Evolutionary conservation across 768 basidiomycete genomes (phyloP), one percentile per base, ranked within the genome.

Genomic region (Dentipellis fragilis): DNA sequence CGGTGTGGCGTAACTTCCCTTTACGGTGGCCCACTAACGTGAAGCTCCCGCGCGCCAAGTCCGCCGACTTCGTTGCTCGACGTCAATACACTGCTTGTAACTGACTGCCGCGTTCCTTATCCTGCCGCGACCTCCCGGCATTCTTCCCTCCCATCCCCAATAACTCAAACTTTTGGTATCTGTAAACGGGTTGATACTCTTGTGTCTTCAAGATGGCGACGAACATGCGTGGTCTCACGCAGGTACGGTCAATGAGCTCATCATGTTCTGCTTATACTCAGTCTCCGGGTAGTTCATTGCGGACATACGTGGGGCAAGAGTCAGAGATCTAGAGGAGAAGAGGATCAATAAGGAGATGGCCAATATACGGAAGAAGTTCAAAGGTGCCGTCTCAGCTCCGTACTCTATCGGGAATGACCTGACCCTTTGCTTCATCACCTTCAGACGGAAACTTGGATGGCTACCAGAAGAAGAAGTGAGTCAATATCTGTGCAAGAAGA

Each of bases 281-380:
- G 51, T 42, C 66, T 47, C 48, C 40, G 51, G 52, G 3, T 59
- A 96, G 93, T 96, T 98, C 79, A 99, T 99, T 69, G 94, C 95
- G 68, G 96, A 99, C 71, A 90, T 99, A 65, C 88, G 96, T 55
- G 93, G 96, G 51, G 95, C 95, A 51, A 78, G 95, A 56, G 94
- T 98, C 19, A 83, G 95, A 54, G 96, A 99, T 69, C 73, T 98
- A 52, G 96, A 99, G 68, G 95, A 98, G 78, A 98, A 97, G 73
- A 77, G 96, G 54, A 96, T 99, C 63, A 99, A 99, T 74, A 94
- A 97, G 71, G 96, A 99, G 73, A 98, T 99, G 96, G 96, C 96
- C 0, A 97, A 99, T 65, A 99, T 99, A 59, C 79, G 96, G 58
- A 95, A 96, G 77, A 93, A 95, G 71, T 98, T 99, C 78, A 97